phyloP scores from a whole-genome alignment of 768 basidiomycete species.

The Kwoniella europaea region DNA sequence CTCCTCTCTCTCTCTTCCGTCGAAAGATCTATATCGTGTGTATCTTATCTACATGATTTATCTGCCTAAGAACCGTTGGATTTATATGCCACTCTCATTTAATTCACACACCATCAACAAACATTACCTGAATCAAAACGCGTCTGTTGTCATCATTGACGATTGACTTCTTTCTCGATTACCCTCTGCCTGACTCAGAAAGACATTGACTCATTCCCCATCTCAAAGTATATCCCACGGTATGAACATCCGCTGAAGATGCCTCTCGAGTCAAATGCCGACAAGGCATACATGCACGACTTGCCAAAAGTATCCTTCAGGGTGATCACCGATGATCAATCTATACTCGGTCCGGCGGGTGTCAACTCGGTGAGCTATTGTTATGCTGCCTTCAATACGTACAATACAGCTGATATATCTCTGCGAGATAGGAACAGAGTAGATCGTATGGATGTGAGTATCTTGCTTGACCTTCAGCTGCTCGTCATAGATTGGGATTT shows the following conservation, averaged over 20 bases:
- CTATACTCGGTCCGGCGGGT: slow-evolving; percentile 32
- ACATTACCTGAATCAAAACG: too few relatives aligned
- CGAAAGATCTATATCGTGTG: too few relatives aligned
- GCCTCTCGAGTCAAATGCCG: slow-evolving; percentile 43
- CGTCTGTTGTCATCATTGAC: too few relatives aligned
- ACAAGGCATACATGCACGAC: slow-evolving; percentile 42
- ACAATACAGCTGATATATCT: slow-evolving; percentile 6
- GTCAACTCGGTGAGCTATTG: slow-evolving; percentile 40
- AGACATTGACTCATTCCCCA: not conserved
- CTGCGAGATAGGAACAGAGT: slow-evolving; percentile 37
- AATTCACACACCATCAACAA: too few relatives aligned
- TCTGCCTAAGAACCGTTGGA: too few relatives aligned
- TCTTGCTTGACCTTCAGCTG: not conserved
- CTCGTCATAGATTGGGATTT: too few relatives aligned
- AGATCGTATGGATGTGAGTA: slow-evolving; percentile 51
- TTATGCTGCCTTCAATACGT: not conserved
- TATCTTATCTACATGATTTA: too few relatives aligned
- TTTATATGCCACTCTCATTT: too few relatives aligned
- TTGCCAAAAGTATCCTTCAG: slow-evolving; percentile 55
- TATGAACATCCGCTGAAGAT: slow-evolving; percentile 23
- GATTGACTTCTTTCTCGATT: not conserved
- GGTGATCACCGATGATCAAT: slow-evolving; percentile 45
- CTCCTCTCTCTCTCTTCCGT: too few relatives aligned
- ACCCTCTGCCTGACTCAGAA: not conserved
- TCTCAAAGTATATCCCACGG: not conserved